Evolutionary conservation across 768 basidiomycete genomes (phyloP), one percentile per base, ranked within the genome.

Genomic region (Galerina marginata): DNA sequence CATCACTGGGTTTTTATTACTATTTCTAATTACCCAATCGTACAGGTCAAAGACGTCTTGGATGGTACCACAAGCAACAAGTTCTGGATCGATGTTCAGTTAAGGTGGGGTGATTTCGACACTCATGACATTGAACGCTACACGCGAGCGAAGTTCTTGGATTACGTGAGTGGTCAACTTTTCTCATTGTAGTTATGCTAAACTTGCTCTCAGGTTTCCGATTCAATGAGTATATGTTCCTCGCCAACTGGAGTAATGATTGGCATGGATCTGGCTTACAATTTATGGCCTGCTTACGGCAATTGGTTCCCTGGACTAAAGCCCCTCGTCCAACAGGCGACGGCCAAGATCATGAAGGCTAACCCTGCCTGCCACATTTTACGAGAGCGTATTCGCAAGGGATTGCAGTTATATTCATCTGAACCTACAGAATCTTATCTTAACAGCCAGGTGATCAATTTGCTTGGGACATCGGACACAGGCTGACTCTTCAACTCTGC

Each of bases 261-360:
- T 67, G 96, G 95, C 74, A 93, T 99, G 91, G 97, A 99, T 73
- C 76, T 99, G 56, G 96, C 97, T 0, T 99, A 99, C 79, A 99
- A 99, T 75, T 71, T 99, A 60, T 97, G 97, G 93, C 96, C 96
- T 33, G 96, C 93, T 1, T 99, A 96, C 68, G 97, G 97, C 62
- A 96, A 96, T 73, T 99, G 93, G 94, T 97, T 98, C 90, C 97
- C 97, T 12, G 96, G 97, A 47, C 86, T 98, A 84, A 99, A 99
- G 77, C 96, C 96, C 4, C 83, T 99, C 61, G 90, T 99, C 59
- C 96, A 97, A 74, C 96, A 97, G 76, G 97, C 96, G 5, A 97
- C 99, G 95, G 95, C 92, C 11, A 99, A 99, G 84, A 92, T 99
- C 74, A 96, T 99, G 95, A 99, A 99, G 77, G 97, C 97, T 54